Percentiles rank a stretch among this genome's conserved stretches.
phyloP scores from a whole-genome alignment of 495 filamentous ascomycete genomes.

The Penicillium odoratum region DNA sequence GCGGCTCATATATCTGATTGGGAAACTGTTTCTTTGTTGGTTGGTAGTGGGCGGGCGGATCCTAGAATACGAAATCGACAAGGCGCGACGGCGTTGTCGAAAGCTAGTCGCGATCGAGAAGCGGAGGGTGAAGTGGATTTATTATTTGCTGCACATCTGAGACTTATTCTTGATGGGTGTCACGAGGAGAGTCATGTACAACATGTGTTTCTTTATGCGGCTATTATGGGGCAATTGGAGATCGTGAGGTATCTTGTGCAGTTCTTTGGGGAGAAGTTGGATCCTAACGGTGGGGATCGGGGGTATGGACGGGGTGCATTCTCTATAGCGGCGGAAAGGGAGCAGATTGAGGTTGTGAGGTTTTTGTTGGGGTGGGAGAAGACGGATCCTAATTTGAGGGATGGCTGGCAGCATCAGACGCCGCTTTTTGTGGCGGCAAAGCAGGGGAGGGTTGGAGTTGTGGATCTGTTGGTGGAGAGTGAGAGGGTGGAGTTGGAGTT shows the following conservation, averaged over 20 bases:
- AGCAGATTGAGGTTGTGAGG: conserved; percentile 17
- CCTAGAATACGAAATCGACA: conserved; percentile 21
- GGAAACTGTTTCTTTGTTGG: conserved; percentile 10
- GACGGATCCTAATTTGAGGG: conserved; percentile 25
- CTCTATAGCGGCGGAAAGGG: conserved; percentile 19
- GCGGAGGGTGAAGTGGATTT: conserved; percentile 7
- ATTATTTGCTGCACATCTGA: conserved; percentile 24
- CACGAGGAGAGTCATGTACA: conserved; percentile 18
- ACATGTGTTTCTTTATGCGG: conserved; percentile 28
- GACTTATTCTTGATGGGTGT: conserved; percentile 21
- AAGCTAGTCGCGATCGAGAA: conserved; percentile 7
- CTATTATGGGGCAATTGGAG: conserved; percentile 23
- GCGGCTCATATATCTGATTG: conserved; percentile 11
- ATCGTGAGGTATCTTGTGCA: conserved; percentile 21
- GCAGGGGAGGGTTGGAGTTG: conserved; percentile 16
- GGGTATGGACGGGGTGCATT: conserved; percentile 23
- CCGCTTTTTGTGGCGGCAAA: conserved; percentile 23
- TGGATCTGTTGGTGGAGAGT: conserved; percentile 15
- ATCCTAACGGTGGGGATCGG: conserved; percentile 19
- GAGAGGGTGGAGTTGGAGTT: conserved; percentile 23
- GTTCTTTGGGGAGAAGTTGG: conserved; percentile 20
- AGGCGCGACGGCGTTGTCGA: conserved; percentile 20
- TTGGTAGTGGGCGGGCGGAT: conserved; percentile 13
- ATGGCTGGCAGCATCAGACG: conserved; percentile 22
- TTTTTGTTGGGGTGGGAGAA: conserved; percentile 21